Evolutionary conservation across 2,329 filamentous ascomycete species (phyloP).

Genomic region (Pseudogymnoascus sp.): DNA sequence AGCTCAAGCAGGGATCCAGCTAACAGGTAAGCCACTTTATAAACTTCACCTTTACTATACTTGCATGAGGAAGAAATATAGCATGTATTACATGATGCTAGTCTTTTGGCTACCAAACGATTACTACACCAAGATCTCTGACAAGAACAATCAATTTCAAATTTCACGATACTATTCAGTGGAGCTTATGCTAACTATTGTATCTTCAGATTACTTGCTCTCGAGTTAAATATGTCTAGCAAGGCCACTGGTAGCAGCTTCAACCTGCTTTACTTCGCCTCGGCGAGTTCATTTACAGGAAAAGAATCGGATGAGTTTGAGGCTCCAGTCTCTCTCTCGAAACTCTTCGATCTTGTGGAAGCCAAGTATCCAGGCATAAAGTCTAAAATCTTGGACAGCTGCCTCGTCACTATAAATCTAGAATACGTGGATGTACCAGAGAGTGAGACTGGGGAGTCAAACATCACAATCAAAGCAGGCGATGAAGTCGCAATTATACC

Average conservation of each 20-base stretch:
- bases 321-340: conserved; percentile 55
- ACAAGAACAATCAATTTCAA: conserved; percentile 31
- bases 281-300: conserved; percentile 62
- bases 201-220: conserved; percentile 10
- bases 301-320: conserved; percentile 57
- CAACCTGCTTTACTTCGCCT: conserved; percentile 75
- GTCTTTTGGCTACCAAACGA: conserved; percentile 43
- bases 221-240: conserved; percentile 10
- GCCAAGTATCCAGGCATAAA: conserved; percentile 61
- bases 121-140: conserved; percentile 66
- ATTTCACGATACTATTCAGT: background rate
- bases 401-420: conserved; percentile 71
- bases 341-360: conserved; percentile 63
- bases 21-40: conserved; percentile 5
- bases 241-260: conserved; percentile 37
- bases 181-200: conserved; percentile 14
- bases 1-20: background rate
- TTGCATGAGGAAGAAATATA: conserved; percentile 32
- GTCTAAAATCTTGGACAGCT: conserved; percentile 60
- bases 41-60: background rate
- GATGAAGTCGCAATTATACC: conserved; percentile 86
- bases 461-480: conserved; percentile 54
- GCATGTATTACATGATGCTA: conserved; percentile 37
- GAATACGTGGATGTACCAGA: conserved; percentile 65
- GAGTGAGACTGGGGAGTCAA: conserved; percentile 33